A percentile compares a stretch with the other conserved stretches of the same genome.
phyloP scores from a whole-genome alignment of 2,329 filamentous ascomycete species.

The Alternaria novae-zelandiae region DNA sequence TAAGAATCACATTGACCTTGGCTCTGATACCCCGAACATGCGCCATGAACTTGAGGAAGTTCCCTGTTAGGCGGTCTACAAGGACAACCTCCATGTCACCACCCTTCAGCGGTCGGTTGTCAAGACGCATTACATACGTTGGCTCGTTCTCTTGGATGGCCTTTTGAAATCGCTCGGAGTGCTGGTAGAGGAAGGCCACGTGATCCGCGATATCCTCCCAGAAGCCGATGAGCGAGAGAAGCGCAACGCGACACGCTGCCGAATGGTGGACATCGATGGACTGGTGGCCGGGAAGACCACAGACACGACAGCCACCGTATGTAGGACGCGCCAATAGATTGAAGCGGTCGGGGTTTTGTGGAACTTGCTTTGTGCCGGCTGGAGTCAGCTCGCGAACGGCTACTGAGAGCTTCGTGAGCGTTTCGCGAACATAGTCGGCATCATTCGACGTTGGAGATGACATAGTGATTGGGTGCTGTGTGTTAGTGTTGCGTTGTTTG shows the following conservation, averaged over 20 bases:
- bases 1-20: conserved; percentile 18
- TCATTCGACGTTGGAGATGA: not conserved
- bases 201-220: conserved; percentile 23
- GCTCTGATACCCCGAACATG: conserved; percentile 17
- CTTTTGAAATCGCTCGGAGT: conserved; percentile 20
- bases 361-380: conserved; percentile 16
- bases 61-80: conserved; percentile 22
- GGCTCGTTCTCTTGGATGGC: conserved; percentile 13
- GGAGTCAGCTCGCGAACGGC: conserved; percentile 27
- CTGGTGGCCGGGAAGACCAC: conserved; percentile 26
- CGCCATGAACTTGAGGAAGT: conserved; percentile 26
- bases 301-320: conserved; percentile 21
- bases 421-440: conserved; percentile 2
- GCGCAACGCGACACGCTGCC: conserved; percentile 15
- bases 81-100: conserved; percentile 20
- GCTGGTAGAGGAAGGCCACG: conserved; percentile 16
- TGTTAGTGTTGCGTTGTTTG: not conserved
- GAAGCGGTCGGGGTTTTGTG: conserved; percentile 13
- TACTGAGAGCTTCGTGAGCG: conserved; percentile 17
- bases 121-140: conserved; percentile 27
- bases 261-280: conserved; percentile 15
- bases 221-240: conserved; percentile 22
- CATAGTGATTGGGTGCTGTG: conserved; percentile 4
- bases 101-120: conserved; percentile 9
- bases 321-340: conserved; percentile 29